Conservation (phyloP, 2,329 filamentous ascomycete species). For the Sporothrix mexicana region DNA sequence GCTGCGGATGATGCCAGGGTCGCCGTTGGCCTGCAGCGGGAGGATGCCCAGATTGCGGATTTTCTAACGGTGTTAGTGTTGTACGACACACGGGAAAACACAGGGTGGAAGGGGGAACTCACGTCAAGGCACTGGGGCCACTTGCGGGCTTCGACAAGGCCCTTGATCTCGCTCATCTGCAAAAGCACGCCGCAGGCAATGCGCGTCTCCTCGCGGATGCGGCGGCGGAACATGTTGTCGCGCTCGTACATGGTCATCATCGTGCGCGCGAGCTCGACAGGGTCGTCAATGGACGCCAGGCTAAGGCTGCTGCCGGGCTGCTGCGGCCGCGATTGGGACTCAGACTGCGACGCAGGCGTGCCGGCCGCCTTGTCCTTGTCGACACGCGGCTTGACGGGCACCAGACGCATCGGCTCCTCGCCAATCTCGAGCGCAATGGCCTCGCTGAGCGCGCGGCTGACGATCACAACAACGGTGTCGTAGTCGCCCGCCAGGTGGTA, state of each 20-base stretch:
- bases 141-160: constrained; percentile 57
- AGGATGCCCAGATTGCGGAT: constrained; percentile 79
- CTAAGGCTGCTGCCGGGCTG: constrained; percentile 64
- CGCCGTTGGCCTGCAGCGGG: constrained; percentile 75
- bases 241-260: constrained; percentile 69
- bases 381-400: constrained; percentile 77
- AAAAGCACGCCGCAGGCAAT: constrained; percentile 62
- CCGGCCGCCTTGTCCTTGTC: constrained; percentile 49
- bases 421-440: constrained; percentile 86
- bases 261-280: constrained; percentile 62
- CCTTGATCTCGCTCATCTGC: constrained; percentile 67
- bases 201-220: constrained; percentile 63
- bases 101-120: constrained; percentile 44
- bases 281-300: constrained; percentile 64
- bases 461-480: constrained; percentile 87
- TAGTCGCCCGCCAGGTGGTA: constrained; percentile 96
- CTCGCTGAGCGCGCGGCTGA: constrained; percentile 89
- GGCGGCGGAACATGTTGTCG: constrained; percentile 65
- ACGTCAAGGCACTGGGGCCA: constrained; percentile 66
- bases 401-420: constrained; percentile 76
- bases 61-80: constrained; percentile 50
- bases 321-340: constrained; percentile 60
- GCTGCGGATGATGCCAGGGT: constrained; percentile 77
- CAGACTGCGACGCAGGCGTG: constrained; percentile 62
- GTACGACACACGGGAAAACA: constrained; percentile 2